Conservation (phyloP, 257 asterid species). For the Oldenlandia corymbosa region DNA sequence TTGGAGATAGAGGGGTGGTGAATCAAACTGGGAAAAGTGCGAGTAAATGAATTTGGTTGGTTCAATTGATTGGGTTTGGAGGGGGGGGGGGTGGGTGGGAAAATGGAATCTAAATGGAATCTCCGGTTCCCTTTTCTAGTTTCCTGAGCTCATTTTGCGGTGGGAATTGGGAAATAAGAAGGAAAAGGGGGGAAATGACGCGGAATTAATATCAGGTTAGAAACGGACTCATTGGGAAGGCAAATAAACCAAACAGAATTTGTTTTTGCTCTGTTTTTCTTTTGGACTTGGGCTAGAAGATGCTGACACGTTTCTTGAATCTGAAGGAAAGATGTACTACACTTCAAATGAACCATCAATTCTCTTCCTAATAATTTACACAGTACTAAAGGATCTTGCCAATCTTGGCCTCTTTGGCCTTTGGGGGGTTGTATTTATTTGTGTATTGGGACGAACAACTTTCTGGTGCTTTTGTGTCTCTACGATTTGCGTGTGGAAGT, state of each 20-base stretch:
- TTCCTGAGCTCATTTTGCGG: too few relatives aligned
- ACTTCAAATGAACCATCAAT: too few relatives aligned
- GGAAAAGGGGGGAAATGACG: neutral
- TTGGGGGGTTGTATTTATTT: too few relatives aligned
- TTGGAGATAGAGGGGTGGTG: too few relatives aligned
- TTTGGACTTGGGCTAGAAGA: neutral
- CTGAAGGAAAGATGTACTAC: slow-evolving; percentile 1
- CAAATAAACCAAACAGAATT: slow-evolving; percentile 21
- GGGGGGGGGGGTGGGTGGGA: too few relatives aligned
- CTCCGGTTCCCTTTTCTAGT: neutral
- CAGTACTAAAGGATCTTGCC: too few relatives aligned
- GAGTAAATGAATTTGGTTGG: too few relatives aligned
- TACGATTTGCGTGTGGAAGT: too few relatives aligned
- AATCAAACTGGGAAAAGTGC: too few relatives aligned
- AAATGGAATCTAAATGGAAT: slow-evolving; percentile 6
- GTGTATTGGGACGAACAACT: neutral
- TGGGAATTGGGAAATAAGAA: neutral
- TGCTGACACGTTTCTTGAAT: slow-evolving; percentile 23
- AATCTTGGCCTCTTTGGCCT: too few relatives aligned
- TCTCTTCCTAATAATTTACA: too few relatives aligned
- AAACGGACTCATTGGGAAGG: slow-evolving; percentile 13
- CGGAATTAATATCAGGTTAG: slow-evolving; percentile 13
- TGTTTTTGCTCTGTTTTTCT: slow-evolving; percentile 10
- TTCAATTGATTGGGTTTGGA: too few relatives aligned
- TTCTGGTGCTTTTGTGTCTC: neutral